These are phyloP conservation scores for Paraconiothyrium sp. DNA, from an alignment of 2,329 filamentous ascomycete genomes.

Conservation along the genomic window DNA sequence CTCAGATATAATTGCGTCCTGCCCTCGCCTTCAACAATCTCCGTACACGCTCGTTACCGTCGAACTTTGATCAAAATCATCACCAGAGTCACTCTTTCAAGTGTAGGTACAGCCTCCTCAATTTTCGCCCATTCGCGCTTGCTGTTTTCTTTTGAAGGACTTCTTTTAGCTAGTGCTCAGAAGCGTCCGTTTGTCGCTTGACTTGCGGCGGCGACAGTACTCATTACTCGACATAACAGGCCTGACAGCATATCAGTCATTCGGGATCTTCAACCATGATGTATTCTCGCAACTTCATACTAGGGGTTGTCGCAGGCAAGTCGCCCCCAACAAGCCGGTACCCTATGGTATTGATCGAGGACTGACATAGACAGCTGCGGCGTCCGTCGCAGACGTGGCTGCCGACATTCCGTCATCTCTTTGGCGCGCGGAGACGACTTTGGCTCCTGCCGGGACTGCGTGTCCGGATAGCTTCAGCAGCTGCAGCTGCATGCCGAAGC, in stretches of 20 bases:
- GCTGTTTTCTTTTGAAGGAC: background rate
- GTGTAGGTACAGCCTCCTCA: background rate
- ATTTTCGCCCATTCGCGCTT: background rate
- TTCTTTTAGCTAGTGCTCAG: background rate
- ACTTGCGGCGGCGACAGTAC: background rate
- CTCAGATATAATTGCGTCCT: background rate
- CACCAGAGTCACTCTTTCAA: slow-evolving; percentile 1
- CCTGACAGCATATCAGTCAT: background rate
- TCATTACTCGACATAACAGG: background rate
- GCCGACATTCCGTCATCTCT: background rate
- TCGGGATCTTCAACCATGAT: slow-evolving; percentile 3
- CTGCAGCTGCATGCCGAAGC: slow-evolving; percentile 12
- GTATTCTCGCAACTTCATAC: background rate
- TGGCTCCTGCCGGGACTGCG: background rate
- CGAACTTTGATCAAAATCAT: background rate
- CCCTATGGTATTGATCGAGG: no score
- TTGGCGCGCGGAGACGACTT: background rate
- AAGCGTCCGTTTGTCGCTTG: background rate
- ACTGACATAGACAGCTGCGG: slow-evolving; percentile 1
- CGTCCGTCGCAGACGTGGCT: background rate
- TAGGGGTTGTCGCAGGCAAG: slow-evolving; percentile 9
- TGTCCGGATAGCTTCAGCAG: background rate
- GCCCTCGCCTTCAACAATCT: background rate
- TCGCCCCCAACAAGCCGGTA: background rate
- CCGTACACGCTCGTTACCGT: background rate